Evolutionary conservation across 371 early-diverging fungal species (phyloP), one percentile per base, ranked within the genome.

Genomic region (Mortierella polycephala): DNA sequence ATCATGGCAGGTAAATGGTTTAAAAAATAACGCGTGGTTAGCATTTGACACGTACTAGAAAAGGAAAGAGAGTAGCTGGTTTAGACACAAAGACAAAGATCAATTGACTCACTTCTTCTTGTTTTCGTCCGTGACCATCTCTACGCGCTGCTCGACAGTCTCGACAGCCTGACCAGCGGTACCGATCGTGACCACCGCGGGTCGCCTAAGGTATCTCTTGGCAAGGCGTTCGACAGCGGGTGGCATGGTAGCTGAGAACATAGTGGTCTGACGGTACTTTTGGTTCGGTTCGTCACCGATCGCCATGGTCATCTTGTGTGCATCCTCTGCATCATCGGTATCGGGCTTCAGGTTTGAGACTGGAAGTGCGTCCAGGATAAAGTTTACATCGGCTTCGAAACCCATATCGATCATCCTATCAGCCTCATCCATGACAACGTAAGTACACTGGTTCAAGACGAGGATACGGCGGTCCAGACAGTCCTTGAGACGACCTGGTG

Each of bases 191-290:
- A 99, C 98, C 1, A 95, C 96, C 5, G 97, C 98, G 56, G 98
- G 99, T 50, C 96, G 82, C 5, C 94, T 87, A 71, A 99, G 90
- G 80, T 96, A 96, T 65, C 82, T 91, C 81, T 93, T 93, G 6
- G 99, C 99, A 13, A 99, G 82, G 23, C 95, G 87, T 77, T 97
- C 96, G 5, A 99, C 99, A 10, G 94, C 95, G 10, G 94, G 84
- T 2, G 99, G 99, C 99, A 99, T 99, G 7, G 99, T 99, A 10
- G 99, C 99, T 50, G 96, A 96, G 88, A 99, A 99, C 99, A 99
- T 99, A 67, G 97, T 93, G 1, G 99, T 99, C 82, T 99, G 99
- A 57, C 99, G 90, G 79, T 92, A 94, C 65, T 90, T 89, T 62
- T 84, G 84, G 14, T 75, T 82, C 5, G 67, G 58, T 18, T 71